Evolutionary conservation across 2,329 filamentous ascomycete species (phyloP), one percentile per base, ranked within the genome.

Genomic region (Helminthosporium solani): DNA sequence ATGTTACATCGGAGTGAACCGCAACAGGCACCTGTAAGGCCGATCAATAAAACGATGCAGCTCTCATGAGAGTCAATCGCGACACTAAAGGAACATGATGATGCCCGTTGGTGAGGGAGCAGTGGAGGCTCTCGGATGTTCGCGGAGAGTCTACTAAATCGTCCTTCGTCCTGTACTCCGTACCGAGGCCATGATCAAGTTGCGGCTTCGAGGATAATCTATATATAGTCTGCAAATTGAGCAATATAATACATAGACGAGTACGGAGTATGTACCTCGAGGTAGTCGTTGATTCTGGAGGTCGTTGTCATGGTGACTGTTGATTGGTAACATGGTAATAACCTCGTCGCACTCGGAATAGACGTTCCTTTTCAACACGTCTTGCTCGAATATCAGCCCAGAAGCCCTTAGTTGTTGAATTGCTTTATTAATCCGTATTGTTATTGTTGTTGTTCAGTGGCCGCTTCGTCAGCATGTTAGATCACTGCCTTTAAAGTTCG

Each of bases 1-100:
- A 42, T 58, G 58, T 65, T 62, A 65, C 64, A 65, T 66, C 54
- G 56, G 28, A 33, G 31, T 35, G 49, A 21, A 37, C 60, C 56
- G 31, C 50, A 61, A 56, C 40, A 33, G 60, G 63, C 49, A 59
- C 46, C 37, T 40, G 42, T 23, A 39, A 49, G 48, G 58, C 48
- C 56, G 58, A 62, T 64, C 62, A 65, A 66, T 67, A 68, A 57
- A 52, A 44, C 40, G n/a, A n/a, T n/a, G 23, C 11, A 18, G 27
- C 39, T 41, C 28, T 25, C 35, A 21, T 38, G 9, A 38, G 35
- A 38, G 33, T 19, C 8, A 21, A 38, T 38, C 35, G 11, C 18
- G 14, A 25, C 28, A 12, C 14, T 14, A 31, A 31, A 14, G 28
- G 28, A 14, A 12, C 8, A 31, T n/a, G 28, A 31, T 14, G 28